Base-by-base conservation (phyloP, 148 eudicot species). In the Spergularia marina region DNA sequence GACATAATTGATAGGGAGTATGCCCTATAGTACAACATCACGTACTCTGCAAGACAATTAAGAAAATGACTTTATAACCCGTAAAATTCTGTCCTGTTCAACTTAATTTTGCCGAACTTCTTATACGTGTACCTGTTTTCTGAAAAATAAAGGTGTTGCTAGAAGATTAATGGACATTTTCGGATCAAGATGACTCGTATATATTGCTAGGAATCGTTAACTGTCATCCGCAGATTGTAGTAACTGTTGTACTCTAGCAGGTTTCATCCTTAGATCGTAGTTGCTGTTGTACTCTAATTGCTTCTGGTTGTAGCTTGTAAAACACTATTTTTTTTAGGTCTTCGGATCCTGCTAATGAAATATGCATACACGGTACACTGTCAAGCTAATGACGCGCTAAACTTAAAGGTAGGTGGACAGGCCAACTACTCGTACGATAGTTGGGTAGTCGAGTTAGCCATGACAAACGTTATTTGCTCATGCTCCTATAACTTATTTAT, bases 261-360 rank as follows among this genome's bases (percentile, higher is more conserved):
- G 66, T 16, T 54, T 36, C 1, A 84, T 78, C 9, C 23, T 53
- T 47, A 86, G 54, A 70, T 88, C 83, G 65, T 79, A 57, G 36
- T 84, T 85, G 66, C 84, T 80, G 5, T 51, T 56, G 44, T 58
- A 87, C n/a, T 52, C 60, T 8, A 85, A 80, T 25, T 15, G 71
- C 16, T 73, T 75, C 36, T 0, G 17, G 16, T 85, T 86, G 4
- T 81, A 76, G 1, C 86, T 30, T 66, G 53, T 87, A 73, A 5
- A 52, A 79, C 65, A 58, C n/a, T 36, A 75, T 85, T 75, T 64
- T 12, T 47, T 77, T 85, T 75, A 85, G 83, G 4, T 20, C 77
- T 78, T 83, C 85, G 0, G 34, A 72, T 83, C 85, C 68, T 78
- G 82, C 21, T 87, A 86, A 53, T 85, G 83, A 74, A 83, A 85